Base-by-base conservation (phyloP, 2,329 filamentous ascomycete genomes). In the Phaeosphaeriaceae sp. region DNA sequence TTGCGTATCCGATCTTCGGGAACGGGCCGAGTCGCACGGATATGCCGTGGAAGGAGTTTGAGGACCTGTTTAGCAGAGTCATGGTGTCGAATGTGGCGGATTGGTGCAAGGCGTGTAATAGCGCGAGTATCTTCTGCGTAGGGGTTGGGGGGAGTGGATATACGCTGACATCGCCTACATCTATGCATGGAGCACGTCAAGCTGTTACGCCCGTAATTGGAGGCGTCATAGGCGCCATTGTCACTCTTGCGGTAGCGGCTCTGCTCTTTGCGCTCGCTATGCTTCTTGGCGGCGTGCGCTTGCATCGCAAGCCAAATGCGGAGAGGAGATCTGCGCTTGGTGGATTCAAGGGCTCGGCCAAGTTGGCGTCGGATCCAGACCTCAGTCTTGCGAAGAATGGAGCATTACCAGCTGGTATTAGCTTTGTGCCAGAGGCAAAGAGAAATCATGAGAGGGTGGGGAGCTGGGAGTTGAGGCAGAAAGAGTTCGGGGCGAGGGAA, bases 281-380 rank as follows among this genome's bases (percentile, higher is more conserved):
- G 71, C 61, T 83, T 1, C 27, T 83, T 10, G 81, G 75, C 19
- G 81, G 83, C 3, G 54, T 83, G n/a, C 77, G 83, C 9, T 67
- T 83, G 47, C 80, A 81, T 54, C 77, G 81, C 2, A 70, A 54
- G 11, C 25, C 31, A 3, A 25, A 24, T 40, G 65, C 62, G 48
- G 79, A 74, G 31, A 11, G 31, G 3, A 3, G 31, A 49, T 72
- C 75, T 10, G 77, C 78, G 9, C 61, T 83, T 7, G 84, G 83
- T 10, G 85, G 85, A 0, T 87, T 87, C 78, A 87, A 86, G 64
- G 84, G 85, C 15, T 76, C 75, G 13, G 72, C 74, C 15, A 88
- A 86, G 69, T 71, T 87, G 63, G 83, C 81, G 0, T 83, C 81
- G 48, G 86, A 88, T 68, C 75, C 78, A 3, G 85, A 88, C 69